Evolutionary conservation across 164 flowering plant genomes (phyloP), one percentile per base, ranked within the genome.

Genomic region (Berberis thunbergii): DNA sequence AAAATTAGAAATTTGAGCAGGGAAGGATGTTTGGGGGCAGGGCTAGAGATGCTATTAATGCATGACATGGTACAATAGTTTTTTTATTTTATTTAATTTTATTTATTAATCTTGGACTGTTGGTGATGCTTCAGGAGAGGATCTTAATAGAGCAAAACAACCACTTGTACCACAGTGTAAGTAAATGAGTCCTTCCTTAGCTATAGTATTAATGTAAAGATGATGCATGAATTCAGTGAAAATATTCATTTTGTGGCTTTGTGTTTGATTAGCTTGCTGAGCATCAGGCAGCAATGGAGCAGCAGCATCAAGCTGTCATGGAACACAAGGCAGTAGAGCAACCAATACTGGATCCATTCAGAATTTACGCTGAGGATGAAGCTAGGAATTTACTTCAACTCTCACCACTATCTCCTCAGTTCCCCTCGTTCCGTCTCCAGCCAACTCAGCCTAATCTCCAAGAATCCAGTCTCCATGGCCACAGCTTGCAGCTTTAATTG

Each of bases 361-460:
- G 75, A 39, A 75, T 79, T 50, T 68, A 64, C 5, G 13, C 46
- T 11, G 72, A 68, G 12, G 83, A 79, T 8, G 81, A 79, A 2
- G 78, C 78, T 0, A 62, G 71, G 44, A 68, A 74, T 57, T 50
- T 77, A 53, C 83, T 83, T 61, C 84, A 80, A 63, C 79, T 80
- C 7, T 76, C 64, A 1, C 75, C 82, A 41, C 79, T 80, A 10
- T 77, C 64, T 1, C 77, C 82, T 49, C 73, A 62, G 4, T 52
- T 70, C 26, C 72, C 71, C 12, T 65, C 77, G 1, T 78, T 61
- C 44, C 79, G 76, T 11, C 80, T 82, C 53, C 86, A 78, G 67
- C 79, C 86, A 42, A 53, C 75, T 69, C 86, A 82, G 43, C 83
- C 82, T 48, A 82, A 82, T 56, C 79, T 78, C 26, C 82, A 82